These are phyloP conservation scores for Aphanomyces cochlioides DNA, from an alignment of 352 stramenopile species.

Conservation along the genomic window DNA sequence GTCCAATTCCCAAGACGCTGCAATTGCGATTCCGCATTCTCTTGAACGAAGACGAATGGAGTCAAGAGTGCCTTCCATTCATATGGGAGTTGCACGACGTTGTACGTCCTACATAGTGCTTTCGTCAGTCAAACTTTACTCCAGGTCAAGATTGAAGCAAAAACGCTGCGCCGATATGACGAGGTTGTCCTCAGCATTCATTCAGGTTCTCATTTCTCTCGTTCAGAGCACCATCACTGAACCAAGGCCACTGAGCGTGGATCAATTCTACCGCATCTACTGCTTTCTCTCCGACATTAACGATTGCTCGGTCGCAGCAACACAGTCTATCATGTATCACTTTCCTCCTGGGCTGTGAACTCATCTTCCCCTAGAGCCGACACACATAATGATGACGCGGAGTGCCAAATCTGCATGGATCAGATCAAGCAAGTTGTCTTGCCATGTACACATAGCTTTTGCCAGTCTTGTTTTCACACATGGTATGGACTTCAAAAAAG, in stretches of 20 bases:
- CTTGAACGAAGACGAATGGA: slow-evolving; percentile 39
- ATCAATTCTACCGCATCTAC: slow-evolving; percentile 81
- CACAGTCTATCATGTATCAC: neutral
- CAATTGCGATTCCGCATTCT: slow-evolving; percentile 68
- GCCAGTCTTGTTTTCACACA: slow-evolving; percentile 66
- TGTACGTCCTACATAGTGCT: neutral
- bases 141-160: slow-evolving; percentile 53
- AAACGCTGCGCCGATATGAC: slow-evolving; percentile 55
- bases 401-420: slow-evolving; percentile 84
- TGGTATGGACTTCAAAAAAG: slow-evolving; percentile 36
- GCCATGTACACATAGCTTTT: slow-evolving; percentile 75
- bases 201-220: neutral
- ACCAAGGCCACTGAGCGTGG: slow-evolving; percentile 57
- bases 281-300: slow-evolving; percentile 54
- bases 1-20: slow-evolving; percentile 65
- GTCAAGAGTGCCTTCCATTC: slow-evolving; percentile 8
- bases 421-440: slow-evolving; percentile 74
- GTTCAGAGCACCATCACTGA: slow-evolving; percentile 43
- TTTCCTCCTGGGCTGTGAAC: neutral
- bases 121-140: neutral
- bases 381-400: slow-evolving; percentile 45
- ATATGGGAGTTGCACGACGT: neutral
- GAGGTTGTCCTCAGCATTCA: slow-evolving; percentile 25
- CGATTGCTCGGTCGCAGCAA: slow-evolving; percentile 37
- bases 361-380: neutral